phyloP scores from a whole-genome alignment of 1,284 basidiomycete species.

The Peniophora sp. region DNA sequence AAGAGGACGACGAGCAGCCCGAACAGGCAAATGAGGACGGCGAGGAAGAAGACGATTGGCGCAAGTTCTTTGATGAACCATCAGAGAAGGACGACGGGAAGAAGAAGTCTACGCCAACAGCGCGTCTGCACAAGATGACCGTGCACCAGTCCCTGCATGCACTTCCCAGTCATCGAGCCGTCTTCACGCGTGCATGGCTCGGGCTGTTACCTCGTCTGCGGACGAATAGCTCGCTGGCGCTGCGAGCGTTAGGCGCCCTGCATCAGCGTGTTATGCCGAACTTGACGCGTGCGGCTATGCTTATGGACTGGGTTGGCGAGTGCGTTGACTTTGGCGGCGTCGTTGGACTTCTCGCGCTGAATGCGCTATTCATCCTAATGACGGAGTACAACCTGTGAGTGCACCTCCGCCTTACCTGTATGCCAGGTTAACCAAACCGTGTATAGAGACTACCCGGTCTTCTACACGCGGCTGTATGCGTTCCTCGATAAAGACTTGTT shows the following conservation, averaged over 20 bases:
- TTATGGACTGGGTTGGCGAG: slow-evolving; percentile 92
- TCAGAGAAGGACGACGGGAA: slow-evolving; percentile 24
- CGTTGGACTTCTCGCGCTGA: slow-evolving; percentile 86
- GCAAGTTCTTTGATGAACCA: slow-evolving; percentile 72
- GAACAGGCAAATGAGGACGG: slow-evolving; percentile 31
- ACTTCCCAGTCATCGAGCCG: slow-evolving; percentile 64
- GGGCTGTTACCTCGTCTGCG: slow-evolving; percentile 57
- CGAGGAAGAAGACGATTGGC: slow-evolving; percentile 66
- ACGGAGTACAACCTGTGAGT: slow-evolving; percentile 88
- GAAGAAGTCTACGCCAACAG: slow-evolving; percentile 26
- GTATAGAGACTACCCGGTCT: slow-evolving; percentile 85
- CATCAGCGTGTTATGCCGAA: slow-evolving; percentile 84
- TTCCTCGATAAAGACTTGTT: slow-evolving; percentile 84
- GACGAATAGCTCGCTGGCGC: slow-evolving; percentile 25
- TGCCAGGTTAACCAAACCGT: slow-evolving; percentile 1
- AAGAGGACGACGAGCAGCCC: slow-evolving; percentile 22
- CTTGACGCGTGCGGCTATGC: slow-evolving; percentile 69
- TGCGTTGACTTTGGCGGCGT: slow-evolving; percentile 85
- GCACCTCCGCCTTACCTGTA: not conserved
- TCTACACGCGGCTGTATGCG: slow-evolving; percentile 90
- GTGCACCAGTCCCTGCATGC: slow-evolving; percentile 72
- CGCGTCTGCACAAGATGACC: slow-evolving; percentile 55
- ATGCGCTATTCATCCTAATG: slow-evolving; percentile 89
- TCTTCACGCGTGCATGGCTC: slow-evolving; percentile 78
- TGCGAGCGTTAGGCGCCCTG: slow-evolving; percentile 70